Conservation (phyloP, 2,329 filamentous ascomycete species). For the Scedosporium boydii region DNA sequence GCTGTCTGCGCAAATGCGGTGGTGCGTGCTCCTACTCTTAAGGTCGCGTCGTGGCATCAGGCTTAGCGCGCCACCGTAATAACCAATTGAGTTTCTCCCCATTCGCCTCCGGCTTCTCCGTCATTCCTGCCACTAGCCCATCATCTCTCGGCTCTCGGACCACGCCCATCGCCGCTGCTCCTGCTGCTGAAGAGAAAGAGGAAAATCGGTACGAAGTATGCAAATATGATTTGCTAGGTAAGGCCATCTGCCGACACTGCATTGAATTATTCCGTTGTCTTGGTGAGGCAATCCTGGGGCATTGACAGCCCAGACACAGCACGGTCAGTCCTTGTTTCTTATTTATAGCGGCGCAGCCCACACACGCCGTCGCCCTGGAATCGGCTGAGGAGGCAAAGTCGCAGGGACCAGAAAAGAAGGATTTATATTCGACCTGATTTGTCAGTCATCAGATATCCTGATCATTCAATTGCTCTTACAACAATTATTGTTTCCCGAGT, state of each 20-base stretch:
- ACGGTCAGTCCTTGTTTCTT: not conserved
- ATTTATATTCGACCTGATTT: not conserved
- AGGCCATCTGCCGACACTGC: not conserved
- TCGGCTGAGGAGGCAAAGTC: not conserved
- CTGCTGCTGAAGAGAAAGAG: not conserved
- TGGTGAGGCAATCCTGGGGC: not conserved
- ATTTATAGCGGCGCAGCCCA: not conserved
- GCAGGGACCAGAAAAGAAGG: not conserved
- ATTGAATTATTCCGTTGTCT: not conserved
- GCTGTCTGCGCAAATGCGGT: too few relatives aligned
- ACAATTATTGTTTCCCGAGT: not conserved
- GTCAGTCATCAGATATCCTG: not conserved
- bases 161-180: not conserved
- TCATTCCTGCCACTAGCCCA: not conserved
- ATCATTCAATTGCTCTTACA: too few relatives aligned
- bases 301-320: not conserved
- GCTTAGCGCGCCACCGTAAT: not conserved
- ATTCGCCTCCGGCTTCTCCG: not conserved
- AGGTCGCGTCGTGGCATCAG: not conserved
- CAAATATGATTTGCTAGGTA: not conserved
- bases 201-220: not conserved
- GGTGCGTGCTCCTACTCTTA: too few relatives aligned
- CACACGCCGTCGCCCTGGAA: not conserved
- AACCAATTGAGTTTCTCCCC: not conserved
- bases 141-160: not conserved